phyloP scores from a whole-genome alignment of 352 stramenopile genomes.

The Pythium rhizo-oryzae region DNA sequence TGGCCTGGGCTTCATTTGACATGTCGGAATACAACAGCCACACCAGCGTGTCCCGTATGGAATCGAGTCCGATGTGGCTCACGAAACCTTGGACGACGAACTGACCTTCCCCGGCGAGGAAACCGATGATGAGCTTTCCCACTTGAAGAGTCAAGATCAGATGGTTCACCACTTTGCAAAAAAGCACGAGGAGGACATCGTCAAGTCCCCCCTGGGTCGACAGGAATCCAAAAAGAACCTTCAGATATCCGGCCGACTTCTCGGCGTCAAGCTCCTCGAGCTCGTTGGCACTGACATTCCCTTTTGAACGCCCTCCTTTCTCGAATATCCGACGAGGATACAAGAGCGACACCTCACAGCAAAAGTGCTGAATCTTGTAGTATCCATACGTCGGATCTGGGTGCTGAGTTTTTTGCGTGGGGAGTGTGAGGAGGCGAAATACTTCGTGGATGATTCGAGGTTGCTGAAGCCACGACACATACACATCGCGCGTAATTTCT shows the following conservation, averaged over 20 bases:
- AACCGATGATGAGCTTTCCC: conserved; percentile 65
- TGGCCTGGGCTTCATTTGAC: conserved; percentile 57
- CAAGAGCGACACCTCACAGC: conserved; percentile 75
- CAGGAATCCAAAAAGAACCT: conserved; percentile 85
- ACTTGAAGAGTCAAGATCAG: conserved; percentile 77
- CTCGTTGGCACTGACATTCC: conserved; percentile 22
- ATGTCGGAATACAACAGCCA: conserved; percentile 88
- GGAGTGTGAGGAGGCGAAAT: conserved; percentile 68
- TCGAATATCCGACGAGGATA: conserved; percentile 82
- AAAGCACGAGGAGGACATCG: conserved; percentile 79
- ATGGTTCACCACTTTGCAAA: conserved; percentile 87
- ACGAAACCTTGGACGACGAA: conserved; percentile 80
- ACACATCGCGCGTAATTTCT: conserved; percentile 80
- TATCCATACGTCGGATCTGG: conserved; percentile 73
- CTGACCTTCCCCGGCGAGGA: conserved; percentile 67
- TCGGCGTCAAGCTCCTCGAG: conserved; percentile 56
- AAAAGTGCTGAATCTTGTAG: conserved; percentile 87
- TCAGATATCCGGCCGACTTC: conserved; percentile 65
- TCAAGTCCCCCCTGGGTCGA: conserved; percentile 67
- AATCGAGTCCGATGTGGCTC: conserved; percentile 83
- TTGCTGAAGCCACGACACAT: conserved; percentile 70
- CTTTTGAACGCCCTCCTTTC: conserved; percentile 30
- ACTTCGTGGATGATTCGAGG: conserved; percentile 85
- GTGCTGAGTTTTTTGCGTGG: conserved; percentile 34
- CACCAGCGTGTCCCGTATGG: conserved; percentile 80